Percentiles rank a stretch among this genome's conserved stretches.
Conservation (phyloP, 1,284 basidiomycete species). For the Cryptococcus hybrid region DNA sequence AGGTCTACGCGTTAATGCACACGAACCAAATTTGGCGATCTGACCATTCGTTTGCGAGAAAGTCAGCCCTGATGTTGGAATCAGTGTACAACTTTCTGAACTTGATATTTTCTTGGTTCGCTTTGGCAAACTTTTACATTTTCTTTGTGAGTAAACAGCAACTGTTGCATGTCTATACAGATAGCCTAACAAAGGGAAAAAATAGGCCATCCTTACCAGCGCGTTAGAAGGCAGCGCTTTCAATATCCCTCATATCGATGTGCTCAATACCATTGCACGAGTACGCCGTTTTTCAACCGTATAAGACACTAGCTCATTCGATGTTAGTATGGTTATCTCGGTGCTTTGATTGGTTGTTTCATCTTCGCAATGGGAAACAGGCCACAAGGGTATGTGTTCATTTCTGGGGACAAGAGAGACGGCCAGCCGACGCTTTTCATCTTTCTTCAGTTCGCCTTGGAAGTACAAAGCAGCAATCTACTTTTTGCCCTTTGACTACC, state of each 20-base stretch:
- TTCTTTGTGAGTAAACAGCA: constrained; percentile 71
- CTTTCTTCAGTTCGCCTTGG: constrained; percentile 61
- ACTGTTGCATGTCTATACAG: background rate
- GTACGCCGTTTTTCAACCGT: constrained; percentile 48
- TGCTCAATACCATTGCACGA: constrained; percentile 76
- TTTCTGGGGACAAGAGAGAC: background rate
- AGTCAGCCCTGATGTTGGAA: constrained; percentile 72
- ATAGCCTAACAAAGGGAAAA: background rate
- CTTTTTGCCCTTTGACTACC: constrained; percentile 74
- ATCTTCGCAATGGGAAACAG: constrained; percentile 97
- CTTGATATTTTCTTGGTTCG: constrained; percentile 88
- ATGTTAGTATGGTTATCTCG: constrained; percentile 74
- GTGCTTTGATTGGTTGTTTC: constrained; percentile 82
- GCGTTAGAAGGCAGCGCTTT: constrained; percentile 78
- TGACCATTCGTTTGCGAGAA: constrained; percentile 77
- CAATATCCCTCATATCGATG: constrained; percentile 64
- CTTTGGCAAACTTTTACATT: constrained; percentile 87
- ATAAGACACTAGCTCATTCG: constrained; percentile 11
- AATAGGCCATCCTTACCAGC: constrained; percentile 77
- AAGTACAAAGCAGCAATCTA: constrained; percentile 82
- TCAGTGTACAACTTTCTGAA: constrained; percentile 86
- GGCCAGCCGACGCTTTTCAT: background rate
- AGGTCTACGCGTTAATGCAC: constrained; percentile 57
- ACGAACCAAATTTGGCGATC: constrained; percentile 78
- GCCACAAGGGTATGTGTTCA: constrained; percentile 70